Evolutionary conservation across 208 protist species (phyloP), one percentile per base, ranked within the genome.

Genomic region (Trypanosoma theileri): DNA sequence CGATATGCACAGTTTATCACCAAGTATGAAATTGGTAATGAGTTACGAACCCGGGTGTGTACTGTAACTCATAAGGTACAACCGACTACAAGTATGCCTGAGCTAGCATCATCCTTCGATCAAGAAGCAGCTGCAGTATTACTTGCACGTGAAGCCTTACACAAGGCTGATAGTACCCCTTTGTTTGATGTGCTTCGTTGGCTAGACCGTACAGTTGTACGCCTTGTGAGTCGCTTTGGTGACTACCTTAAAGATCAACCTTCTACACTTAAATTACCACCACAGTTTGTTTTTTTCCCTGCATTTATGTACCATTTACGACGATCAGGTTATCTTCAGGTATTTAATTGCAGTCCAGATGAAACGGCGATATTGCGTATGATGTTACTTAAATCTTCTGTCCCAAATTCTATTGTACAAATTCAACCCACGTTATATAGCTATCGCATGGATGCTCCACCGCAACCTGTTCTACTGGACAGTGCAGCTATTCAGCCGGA

Each of bases 261-360:
- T 16, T 57, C 62, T 52, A 96, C 95, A 35, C 84, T 98, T 59
- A 83, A 82, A 17, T 85, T 99, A 44, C 82, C 90, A 24, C 61
- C 75, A 11, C 70, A 96, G 67, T 99, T 99, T 67, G 80, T 93
- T 4, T 85, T 98, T 55, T 99, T 99, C 71, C 99, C 99, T 12
- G 97, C 98, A 70, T 99, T 99, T 80, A 98, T 99, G 87, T 99
- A 99, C 85, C 98, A 99, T 78, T 85, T 99, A 17, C 93, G 99
- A 44, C 89, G 98, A 53, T 98, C 93, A 26, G 91, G 87, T 63
- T 99, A 99, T 67, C 81, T 99, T 41, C 88, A 97, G 71, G 96
- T 99, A 3, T 99, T 99, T 83, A 99, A 99, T 88, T 92, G 81
- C 28, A 96, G 89, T 51, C 98, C 98, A 35, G 99, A 99, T 81